Conservation (phyloP, 176 grass and related monocot species). For the Eleusine indica region DNA sequence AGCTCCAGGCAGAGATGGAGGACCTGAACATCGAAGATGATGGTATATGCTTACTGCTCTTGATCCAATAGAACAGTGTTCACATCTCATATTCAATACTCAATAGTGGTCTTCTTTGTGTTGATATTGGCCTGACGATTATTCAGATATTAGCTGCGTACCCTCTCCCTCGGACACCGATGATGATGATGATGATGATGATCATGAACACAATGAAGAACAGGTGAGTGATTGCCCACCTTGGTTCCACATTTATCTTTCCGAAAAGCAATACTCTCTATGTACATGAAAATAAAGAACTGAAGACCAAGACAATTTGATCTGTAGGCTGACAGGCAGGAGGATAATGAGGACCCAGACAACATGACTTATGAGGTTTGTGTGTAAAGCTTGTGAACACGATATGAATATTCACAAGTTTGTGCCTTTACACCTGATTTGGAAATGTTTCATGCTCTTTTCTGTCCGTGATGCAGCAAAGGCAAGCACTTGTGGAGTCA, state of each 20-base stretch:
- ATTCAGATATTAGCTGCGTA: slow-evolving; percentile 56
- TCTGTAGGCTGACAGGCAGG: slow-evolving; percentile 52
- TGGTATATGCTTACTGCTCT: slow-evolving; percentile 30
- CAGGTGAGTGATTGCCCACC: slow-evolving; percentile 64
- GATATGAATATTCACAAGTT: not conserved
- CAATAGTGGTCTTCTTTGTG: slow-evolving; percentile 1
- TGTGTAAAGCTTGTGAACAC: slow-evolving; percentile 35
- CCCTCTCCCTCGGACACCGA: slow-evolving; percentile 58
- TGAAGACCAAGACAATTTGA: slow-evolving; percentile 23
- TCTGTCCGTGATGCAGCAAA: slow-evolving; percentile 49
- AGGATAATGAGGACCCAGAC: slow-evolving; percentile 65
- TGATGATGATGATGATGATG: slow-evolving; percentile 3
- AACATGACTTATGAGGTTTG: slow-evolving; percentile 92
- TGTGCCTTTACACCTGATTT: slow-evolving; percentile 4
- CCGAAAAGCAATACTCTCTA: not conserved
- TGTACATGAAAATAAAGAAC: slow-evolving; percentile 22
- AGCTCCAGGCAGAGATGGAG: slow-evolving; percentile 66
- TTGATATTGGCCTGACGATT: slow-evolving; percentile 1
- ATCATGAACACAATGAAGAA: slow-evolving; percentile 27
- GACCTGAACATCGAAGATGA: slow-evolving; percentile 33
- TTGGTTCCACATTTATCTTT: slow-evolving; percentile 4
- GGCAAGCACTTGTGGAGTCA: slow-evolving; percentile 62
- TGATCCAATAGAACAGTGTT: not conserved
- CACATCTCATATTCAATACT: not conserved
- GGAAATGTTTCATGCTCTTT: slow-evolving; percentile 5